A percentile compares a stretch with the other conserved stretches of the same genome.
Conservation (phyloP, 108 stramenopile genomes). For the Skeletonema menzelii region DNA sequence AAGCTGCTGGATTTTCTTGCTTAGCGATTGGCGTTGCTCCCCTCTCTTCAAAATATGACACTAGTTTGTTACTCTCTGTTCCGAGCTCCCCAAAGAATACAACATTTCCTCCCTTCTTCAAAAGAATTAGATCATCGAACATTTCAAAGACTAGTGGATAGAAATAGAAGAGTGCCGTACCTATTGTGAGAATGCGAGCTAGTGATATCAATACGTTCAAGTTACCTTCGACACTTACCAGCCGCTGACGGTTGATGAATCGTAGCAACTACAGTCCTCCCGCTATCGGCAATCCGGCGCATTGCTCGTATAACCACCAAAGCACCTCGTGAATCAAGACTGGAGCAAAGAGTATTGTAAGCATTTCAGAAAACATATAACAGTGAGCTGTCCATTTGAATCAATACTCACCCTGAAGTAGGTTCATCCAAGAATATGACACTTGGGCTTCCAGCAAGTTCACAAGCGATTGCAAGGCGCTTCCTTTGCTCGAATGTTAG, state of each 20-base stretch:
- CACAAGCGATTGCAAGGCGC: constrained; percentile 56
- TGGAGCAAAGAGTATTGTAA: constrained; percentile 14
- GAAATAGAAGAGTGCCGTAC: no score
- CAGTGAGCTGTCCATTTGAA: no score
- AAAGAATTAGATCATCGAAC: constrained; percentile 57
- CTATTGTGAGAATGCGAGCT: no score
- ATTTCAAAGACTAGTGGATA: constrained; percentile 76
- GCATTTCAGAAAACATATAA: not conserved
- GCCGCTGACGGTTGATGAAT: constrained; percentile 81
- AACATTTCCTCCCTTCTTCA: constrained; percentile 58
- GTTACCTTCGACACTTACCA: no score
- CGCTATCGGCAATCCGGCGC: constrained; percentile 56
- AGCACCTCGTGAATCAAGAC: constrained; percentile 68
- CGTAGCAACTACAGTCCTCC: constrained; percentile 51
- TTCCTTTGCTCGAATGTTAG: constrained; percentile 45
- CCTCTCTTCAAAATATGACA: constrained; percentile 62
- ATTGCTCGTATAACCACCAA: constrained; percentile 59
- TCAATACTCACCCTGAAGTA: constrained; percentile 57
- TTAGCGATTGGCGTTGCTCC: constrained; percentile 59
- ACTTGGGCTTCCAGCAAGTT: constrained; percentile 55
- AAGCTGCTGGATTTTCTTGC: constrained; percentile 78
- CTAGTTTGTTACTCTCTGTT: constrained; percentile 43
- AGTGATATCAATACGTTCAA: no score
- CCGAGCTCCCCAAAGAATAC: constrained; percentile 75
- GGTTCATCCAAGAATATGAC: constrained; percentile 84